Conservation (phyloP, 768 basidiomycete genomes). For the Russula compacta region DNA sequence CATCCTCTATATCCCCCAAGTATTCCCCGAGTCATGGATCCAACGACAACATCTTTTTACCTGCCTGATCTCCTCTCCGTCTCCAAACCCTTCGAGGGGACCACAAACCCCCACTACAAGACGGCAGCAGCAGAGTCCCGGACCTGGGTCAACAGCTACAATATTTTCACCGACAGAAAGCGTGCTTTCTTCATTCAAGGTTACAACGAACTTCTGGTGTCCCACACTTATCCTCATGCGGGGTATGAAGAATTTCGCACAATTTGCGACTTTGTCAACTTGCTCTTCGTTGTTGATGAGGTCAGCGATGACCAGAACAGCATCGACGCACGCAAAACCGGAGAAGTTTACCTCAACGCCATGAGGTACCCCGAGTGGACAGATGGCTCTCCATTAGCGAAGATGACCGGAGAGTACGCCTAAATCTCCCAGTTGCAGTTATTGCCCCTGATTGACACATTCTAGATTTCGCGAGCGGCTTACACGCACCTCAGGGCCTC, state of each 20-base stretch:
- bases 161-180: slow-evolving; percentile 52
- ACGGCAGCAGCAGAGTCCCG: slow-evolving; percentile 50
- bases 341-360: slow-evolving; percentile 45
- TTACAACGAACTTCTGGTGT: slow-evolving; percentile 53
- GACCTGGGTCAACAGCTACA: slow-evolving; percentile 56
- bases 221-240: slow-evolving; percentile 54
- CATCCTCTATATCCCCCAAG: not conserved
- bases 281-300: slow-evolving; percentile 56
- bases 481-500: slow-evolving; percentile 35
- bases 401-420: slow-evolving; percentile 56
- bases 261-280: slow-evolving; percentile 50
- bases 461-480: slow-evolving; percentile 51
- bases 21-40: not conserved
- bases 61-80: slow-evolving; percentile 49
- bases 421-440: not conserved
- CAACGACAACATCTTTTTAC: slow-evolving; percentile 30
- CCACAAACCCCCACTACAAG: slow-evolving; percentile 50
- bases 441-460: not conserved
- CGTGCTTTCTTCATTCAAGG: slow-evolving; percentile 56
- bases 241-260: slow-evolving; percentile 52
- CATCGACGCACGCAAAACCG: slow-evolving; percentile 45
- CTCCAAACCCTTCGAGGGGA: slow-evolving; percentile 37
- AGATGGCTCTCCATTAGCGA: slow-evolving; percentile 47
- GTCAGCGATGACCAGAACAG: slow-evolving; percentile 61
- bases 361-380: slow-evolving; percentile 48